phyloP scores from a whole-genome alignment of 1,284 basidiomycete genomes.

The Malassezia globosa region DNA sequence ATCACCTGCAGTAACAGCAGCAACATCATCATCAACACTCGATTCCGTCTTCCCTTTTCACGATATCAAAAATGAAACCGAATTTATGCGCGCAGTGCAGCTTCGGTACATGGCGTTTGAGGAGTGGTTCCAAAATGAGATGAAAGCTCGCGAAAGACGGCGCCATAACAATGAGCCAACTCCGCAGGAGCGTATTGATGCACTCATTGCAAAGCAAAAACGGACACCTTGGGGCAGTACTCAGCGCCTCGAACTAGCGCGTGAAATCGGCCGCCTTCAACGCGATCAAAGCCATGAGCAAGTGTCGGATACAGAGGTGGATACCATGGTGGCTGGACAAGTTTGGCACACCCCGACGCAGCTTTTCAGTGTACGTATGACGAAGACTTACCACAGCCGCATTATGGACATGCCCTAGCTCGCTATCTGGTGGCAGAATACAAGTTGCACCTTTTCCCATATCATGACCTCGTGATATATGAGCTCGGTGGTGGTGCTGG shows the following conservation, averaged over 20 bases:
- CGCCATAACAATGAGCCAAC: conserved; percentile 11
- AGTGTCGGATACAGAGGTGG: conserved; percentile 36
- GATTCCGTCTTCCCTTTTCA: conserved; percentile 58
- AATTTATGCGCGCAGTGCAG: conserved; percentile 72
- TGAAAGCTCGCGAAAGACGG: conserved; percentile 14
- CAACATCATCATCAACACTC: neutral
- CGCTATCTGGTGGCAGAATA: conserved; percentile 80
- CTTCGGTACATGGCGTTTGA: conserved; percentile 50
- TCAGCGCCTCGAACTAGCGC: conserved; percentile 26
- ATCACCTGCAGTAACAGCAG: neutral
- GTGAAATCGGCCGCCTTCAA: conserved; percentile 32
- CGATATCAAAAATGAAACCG: conserved; percentile 57
- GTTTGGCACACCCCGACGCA: conserved; percentile 99
- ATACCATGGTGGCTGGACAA: conserved; percentile 58
- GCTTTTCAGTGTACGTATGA: conserved; percentile 91
- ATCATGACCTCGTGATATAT: conserved; percentile 86
- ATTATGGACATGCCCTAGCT: conserved; percentile 82
- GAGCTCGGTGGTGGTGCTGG: conserved; percentile 97
- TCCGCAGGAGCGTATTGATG: neutral
- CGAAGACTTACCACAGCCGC: too few relatives aligned
- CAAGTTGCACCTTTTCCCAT: conserved; percentile 79
- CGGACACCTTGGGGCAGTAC: conserved; percentile 15
- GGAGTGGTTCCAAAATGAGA: conserved; percentile 6
- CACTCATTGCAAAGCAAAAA: neutral
- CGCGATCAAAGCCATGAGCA: conserved; percentile 19